Conservation (phyloP, 2,329 filamentous ascomycete genomes). For the Davidsoniella eucalypti region DNA sequence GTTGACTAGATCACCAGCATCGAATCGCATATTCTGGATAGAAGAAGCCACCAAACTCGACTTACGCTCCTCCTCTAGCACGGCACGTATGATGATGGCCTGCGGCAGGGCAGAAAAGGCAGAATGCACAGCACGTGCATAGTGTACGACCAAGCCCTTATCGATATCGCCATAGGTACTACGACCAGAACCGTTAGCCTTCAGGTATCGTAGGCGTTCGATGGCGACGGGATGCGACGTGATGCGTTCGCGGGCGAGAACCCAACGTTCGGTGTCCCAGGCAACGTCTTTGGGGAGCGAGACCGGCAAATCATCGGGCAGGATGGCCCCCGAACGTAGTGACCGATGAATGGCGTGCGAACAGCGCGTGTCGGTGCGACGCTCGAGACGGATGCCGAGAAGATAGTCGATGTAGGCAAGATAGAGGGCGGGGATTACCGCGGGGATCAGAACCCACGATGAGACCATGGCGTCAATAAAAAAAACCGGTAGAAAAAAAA, state of each 20-base stretch:
- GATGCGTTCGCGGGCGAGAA: slow-evolving; percentile 19
- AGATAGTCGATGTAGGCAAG: slow-evolving; percentile 9
- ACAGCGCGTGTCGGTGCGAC: slow-evolving; percentile 1
- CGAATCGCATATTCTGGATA: slow-evolving; percentile 16
- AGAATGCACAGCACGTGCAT: slow-evolving; percentile 18
- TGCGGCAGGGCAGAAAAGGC: slow-evolving; percentile 22
- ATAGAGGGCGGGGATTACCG: slow-evolving; percentile 7
- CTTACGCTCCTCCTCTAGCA: slow-evolving; percentile 15
- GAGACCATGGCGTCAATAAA: background rate
- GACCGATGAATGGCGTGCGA: slow-evolving; percentile 13
- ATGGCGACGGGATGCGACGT: slow-evolving; percentile 16
- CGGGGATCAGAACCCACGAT: slow-evolving; percentile 8
- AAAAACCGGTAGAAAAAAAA: background rate
- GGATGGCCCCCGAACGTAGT: slow-evolving; percentile 15
- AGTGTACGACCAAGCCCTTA: slow-evolving; percentile 16
- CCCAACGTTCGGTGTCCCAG: slow-evolving; percentile 15
- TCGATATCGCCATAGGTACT: background rate
- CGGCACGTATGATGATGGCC: slow-evolving; percentile 17
- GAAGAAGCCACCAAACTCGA: slow-evolving; percentile 17
- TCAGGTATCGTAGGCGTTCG: too few species aligned
- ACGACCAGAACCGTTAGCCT: background rate
- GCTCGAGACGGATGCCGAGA: slow-evolving; percentile 1
- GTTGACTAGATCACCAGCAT: slow-evolving; percentile 18
- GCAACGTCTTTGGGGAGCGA: slow-evolving; percentile 15
- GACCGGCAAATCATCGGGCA: slow-evolving; percentile 6